Evolutionary conservation across 345 rosid species (phyloP).

Genomic region (Moricandia arvensis): DNA sequence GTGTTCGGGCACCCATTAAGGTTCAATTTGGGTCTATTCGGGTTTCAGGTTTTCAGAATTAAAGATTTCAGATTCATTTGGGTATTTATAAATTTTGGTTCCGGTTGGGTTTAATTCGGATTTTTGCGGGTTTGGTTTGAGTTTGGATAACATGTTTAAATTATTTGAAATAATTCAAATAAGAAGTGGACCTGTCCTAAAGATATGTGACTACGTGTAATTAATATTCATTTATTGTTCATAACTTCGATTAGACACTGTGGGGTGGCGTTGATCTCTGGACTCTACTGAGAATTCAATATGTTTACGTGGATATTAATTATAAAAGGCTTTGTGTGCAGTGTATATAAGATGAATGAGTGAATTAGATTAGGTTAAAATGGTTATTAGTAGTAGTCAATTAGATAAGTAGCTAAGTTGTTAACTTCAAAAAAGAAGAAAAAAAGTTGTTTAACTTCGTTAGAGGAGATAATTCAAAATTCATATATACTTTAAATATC

Average conservation of each 20-base stretch:
- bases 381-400: slow-evolving; percentile 1
- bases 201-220: background rate
- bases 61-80: no score
- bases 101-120: no score
- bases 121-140: no score
- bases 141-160: no score
- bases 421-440: background rate
- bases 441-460: slow-evolving; percentile 4
- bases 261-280: background rate
- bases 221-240: background rate
- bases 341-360: background rate
- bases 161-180: no score
- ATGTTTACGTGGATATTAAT: background rate
- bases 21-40: no score
- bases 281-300: background rate
- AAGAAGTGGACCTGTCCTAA: slow-evolving; percentile 22
- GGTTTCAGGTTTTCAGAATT: no score
- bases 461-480: slow-evolving; percentile 24
- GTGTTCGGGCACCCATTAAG: no score
- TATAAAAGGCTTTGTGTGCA: background rate
- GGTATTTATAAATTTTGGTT: no score
- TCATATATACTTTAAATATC: no score
- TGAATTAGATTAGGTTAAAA: slow-evolving; percentile 12
- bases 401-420: slow-evolving; percentile 14
- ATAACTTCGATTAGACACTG: background rate